Evolutionary conservation across 2,329 filamentous ascomycete genomes (phyloP).

Genomic region (Hypomyces perniciosus): DNA sequence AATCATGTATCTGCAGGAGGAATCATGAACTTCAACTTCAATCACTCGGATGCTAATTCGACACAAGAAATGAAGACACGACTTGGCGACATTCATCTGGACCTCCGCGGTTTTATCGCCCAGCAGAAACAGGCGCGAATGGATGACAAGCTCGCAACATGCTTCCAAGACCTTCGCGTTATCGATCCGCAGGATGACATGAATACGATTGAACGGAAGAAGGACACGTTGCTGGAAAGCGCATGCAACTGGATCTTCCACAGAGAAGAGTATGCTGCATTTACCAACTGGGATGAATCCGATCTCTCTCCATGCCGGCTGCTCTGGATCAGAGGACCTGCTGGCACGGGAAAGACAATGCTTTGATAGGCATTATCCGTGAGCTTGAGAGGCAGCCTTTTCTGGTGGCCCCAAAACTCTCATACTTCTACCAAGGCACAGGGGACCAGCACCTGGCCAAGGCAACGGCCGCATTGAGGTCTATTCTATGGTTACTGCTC

Average conservation of each 20-base stretch:
- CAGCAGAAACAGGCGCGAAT: constrained; percentile 10
- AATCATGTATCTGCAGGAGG: too few relatives aligned
- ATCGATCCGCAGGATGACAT: constrained; percentile 14
- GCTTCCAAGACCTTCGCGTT: constrained; percentile 12
- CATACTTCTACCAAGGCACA: constrained; percentile 35
- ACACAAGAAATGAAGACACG: constrained; percentile 10
- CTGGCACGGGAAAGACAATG: constrained; percentile 35
- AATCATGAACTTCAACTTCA: too few relatives aligned
- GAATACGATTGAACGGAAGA: constrained; percentile 13
- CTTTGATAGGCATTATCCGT: constrained; percentile 26
- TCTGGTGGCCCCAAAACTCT: constrained; percentile 10
- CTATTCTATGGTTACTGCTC: constrained; percentile 34
- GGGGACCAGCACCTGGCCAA: constrained; percentile 26
- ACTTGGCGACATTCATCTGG: constrained; percentile 12
- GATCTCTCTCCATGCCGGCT: constrained; percentile 16
- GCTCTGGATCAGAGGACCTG: constrained; percentile 30
- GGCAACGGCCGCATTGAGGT: constrained; percentile 30
- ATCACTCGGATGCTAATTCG: not conserved
- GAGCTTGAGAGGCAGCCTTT: constrained; percentile 16
- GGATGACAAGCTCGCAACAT: constrained; percentile 13
- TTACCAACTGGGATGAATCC: constrained; percentile 22
- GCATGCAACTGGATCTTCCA: constrained; percentile 14
- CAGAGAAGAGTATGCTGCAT: constrained; percentile 14
- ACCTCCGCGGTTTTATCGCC: constrained; percentile 13
- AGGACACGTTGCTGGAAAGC: constrained; percentile 12